Base-by-base conservation (phyloP, 768 basidiomycete species). In the Obba rivulosa region DNA sequence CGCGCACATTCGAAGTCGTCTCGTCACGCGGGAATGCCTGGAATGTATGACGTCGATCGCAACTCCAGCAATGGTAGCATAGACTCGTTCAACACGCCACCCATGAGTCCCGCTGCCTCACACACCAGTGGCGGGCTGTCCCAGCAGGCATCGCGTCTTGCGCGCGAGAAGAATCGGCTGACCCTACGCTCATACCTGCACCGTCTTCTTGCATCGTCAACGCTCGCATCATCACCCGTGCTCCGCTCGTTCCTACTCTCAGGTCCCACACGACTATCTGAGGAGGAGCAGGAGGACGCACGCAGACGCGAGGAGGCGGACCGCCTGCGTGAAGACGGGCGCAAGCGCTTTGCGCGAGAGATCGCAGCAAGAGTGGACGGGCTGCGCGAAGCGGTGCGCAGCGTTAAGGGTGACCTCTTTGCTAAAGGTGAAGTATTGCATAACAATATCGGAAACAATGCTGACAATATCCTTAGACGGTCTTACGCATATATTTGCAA, bases 121-220 rank as follows among this genome's bases (percentile, higher is more conserved):
- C 52, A 4, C 31, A 41, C 17, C 16, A 45, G 50, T 23, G 51
- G 57, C 25, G 58, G 52, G 2, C 45, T 51, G 18, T 18, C 49
- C 2, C 37, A 55, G 13, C 56, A 58, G 3, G 57, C 62, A 13
- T 42, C 58, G 23, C 80, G 81, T 28, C 74, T 95, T 18, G 74
- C 91, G 1, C 75, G 96, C 21, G 96, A 99, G 65, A 95, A 93
- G 76, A 99, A 99, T 59, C 75, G 96, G 13, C 73, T 99, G 3
- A 98, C 96, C 0, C 79, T 99, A 16, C 82, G 96, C 17, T 84
- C 92, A 0, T 98, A 97, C 67, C 76, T 99, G n/a, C 87, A 90
- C 55, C 66, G 80, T 1, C 71, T 99, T 23, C 73, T 98, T 46
- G 66, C 79, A 20, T 81, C 81, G 1, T 78, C 83, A 1, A 72